Percentiles rank a stretch among this genome's conserved stretches.
Conservation (phyloP, 2,329 filamentous ascomycete species). For the Pyrenophora tritici-repentis region DNA sequence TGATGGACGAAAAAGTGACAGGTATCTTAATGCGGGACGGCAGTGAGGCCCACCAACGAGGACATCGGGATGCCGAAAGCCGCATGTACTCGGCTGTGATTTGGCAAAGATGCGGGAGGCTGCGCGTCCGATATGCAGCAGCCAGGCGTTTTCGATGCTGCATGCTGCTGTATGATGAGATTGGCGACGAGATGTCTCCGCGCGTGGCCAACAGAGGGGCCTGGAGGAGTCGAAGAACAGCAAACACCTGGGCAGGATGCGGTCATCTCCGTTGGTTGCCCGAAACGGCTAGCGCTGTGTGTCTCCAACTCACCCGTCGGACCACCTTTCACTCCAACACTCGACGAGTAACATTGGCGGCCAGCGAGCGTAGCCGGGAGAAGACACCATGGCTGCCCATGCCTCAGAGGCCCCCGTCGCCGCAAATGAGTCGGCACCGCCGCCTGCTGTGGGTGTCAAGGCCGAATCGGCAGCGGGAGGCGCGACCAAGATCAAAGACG, state of each 20-base stretch:
- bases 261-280: slow-evolving; percentile 8
- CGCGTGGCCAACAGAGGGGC: not conserved
- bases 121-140: slow-evolving; percentile 8
- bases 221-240: not conserved
- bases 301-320: slow-evolving; percentile 13
- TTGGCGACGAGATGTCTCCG: slow-evolving; percentile 16
- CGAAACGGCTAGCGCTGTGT: slow-evolving; percentile 14
- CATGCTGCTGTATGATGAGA: slow-evolving; percentile 10
- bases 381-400: slow-evolving; percentile 34
- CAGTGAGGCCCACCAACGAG: slow-evolving; percentile 12
- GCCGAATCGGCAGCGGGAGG: slow-evolving; percentile 19
- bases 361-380: slow-evolving; percentile 17
- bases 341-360: slow-evolving; percentile 16
- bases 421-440: slow-evolving; percentile 31
- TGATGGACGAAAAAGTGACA: slow-evolving; percentile 22
- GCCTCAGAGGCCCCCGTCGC: slow-evolving; percentile 33
- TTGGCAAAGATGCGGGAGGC: slow-evolving; percentile 13
- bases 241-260: slow-evolving; percentile 2
- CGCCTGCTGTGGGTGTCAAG: slow-evolving; percentile 23
- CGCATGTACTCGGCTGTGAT: slow-evolving; percentile 4
- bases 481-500: slow-evolving; percentile 21
- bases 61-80: slow-evolving; percentile 22
- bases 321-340: slow-evolving; percentile 20
- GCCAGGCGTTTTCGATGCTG: slow-evolving; percentile 12
- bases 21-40: slow-evolving; percentile 12